Evolutionary conservation across 2,329 filamentous ascomycete genomes (phyloP), one percentile per base, ranked within the genome.

Genomic region (Pseudopyricularia javanii): DNA sequence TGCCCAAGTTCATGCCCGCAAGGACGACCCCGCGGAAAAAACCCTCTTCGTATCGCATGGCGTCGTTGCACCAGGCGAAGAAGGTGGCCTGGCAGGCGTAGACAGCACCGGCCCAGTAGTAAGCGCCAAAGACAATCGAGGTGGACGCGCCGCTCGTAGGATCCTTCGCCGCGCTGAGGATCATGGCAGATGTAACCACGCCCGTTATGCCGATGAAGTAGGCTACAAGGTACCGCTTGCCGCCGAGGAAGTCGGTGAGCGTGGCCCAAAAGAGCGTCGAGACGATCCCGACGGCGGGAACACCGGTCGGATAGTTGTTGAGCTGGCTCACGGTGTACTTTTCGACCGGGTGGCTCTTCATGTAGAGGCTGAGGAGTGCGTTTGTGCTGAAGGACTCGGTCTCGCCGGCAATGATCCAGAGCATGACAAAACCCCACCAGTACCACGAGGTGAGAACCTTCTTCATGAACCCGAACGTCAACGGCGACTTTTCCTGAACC

Each of bases 41-140:
- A 20, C 77, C 75, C 55, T 85, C 78, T 59, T 86, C 78, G 53
- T 77, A 75, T 7, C 80, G 73, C 68, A 85, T 77, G 2, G 80
- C 79, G 59, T 87, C 84, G 58, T 88, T 88, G 22, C 82, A 84
- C 84, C 84, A 88, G 0, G 85, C 84, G 58, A 88, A 88, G 59
- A 88, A 87, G 0, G 80, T 85, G 1, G 85, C 83, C 64, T 88
- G 83, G 59, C 83, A 85, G 0, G 84, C 83, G 58, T 88, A 88
- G 0, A 86, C 80, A 3, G 76, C 70, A 1, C 85, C 85, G 0
- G 83, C 80, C 78, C 79, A 83, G 63, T 86, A 87, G 59, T 86
- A 87, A 4, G 82, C 82, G 0, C 64, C 82, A 56, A 88, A 84
- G 0, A 80, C 74, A 1, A 77, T 68, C 0, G 73, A 61, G 0